These are phyloP conservation scores for Fusarium acutatum DNA, from an alignment of 2,329 filamentous ascomycete genomes.

Conservation along the genomic window DNA sequence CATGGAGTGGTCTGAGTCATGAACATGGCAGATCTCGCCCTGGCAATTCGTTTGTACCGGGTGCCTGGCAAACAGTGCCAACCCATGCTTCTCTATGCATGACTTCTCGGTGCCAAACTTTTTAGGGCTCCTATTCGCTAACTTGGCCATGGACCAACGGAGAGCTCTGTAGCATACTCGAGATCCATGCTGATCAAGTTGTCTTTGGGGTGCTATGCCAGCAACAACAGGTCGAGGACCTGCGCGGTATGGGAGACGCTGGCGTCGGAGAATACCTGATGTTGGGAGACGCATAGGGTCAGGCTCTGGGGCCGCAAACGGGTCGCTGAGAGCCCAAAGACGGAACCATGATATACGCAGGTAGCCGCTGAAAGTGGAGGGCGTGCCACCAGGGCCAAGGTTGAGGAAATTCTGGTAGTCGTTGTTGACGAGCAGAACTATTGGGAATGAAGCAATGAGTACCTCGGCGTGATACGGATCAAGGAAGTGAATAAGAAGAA, in stretches of 20 bases:
- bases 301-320: conserved; percentile 66
- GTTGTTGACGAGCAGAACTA: conserved; percentile 64
- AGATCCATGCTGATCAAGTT: conserved; percentile 73
- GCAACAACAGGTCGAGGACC: conserved; percentile 73
- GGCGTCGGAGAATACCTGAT: conserved; percentile 64
- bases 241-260: conserved; percentile 65
- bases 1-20: conserved; percentile 78
- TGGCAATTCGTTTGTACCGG: conserved; percentile 76
- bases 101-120: conserved; percentile 70
- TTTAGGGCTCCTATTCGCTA: conserved; percentile 57
- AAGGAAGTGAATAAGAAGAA: conserved; percentile 62
- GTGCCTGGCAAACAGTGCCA: conserved; percentile 75
- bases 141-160: conserved; percentile 58
- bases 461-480: conserved; percentile 58
- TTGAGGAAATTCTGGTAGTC: conserved; percentile 81
- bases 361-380: conserved; percentile 77
- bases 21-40: conserved; percentile 85
- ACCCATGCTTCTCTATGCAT: conserved; percentile 84
- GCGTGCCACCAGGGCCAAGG: conserved; percentile 83
- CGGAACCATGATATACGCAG: conserved; percentile 76
- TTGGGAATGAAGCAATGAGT: conserved; percentile 59
- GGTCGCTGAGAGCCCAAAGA: conserved; percentile 75
- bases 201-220: conserved; percentile 84
- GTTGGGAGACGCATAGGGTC: conserved; percentile 61
- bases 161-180: conserved; percentile 64